These are phyloP conservation scores for Polytolypa hystricis DNA, from an alignment of 2,329 filamentous ascomycete genomes.

Conservation along the genomic window DNA sequence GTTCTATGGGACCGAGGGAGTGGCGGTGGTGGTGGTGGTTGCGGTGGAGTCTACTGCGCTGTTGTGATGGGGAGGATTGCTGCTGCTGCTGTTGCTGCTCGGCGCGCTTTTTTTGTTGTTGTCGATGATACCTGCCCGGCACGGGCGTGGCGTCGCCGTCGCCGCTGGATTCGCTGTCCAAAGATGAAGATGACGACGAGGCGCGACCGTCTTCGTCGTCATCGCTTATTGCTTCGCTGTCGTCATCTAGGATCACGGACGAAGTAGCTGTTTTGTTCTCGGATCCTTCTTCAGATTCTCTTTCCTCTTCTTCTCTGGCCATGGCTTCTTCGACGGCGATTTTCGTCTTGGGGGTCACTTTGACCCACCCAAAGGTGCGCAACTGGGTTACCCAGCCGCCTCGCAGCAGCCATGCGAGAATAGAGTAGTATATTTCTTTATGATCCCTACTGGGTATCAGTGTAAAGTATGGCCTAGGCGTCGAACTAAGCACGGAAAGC, in stretches of 20 bases:
- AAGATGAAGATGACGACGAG: slow-evolving; percentile 26
- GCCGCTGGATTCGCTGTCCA: slow-evolving; percentile 28
- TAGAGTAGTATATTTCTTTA: slow-evolving; percentile 75
- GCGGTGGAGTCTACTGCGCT: too few relatives aligned
- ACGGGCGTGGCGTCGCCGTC: slow-evolving; percentile 28
- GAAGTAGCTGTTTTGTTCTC: slow-evolving; percentile 3
- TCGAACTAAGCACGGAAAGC: slow-evolving; percentile 68
- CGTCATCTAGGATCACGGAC: slow-evolving; percentile 5
- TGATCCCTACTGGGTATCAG: slow-evolving; percentile 83
- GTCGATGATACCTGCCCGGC: slow-evolving; percentile 18
- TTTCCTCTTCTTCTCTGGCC: slow-evolving; percentile 55
- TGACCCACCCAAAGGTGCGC: slow-evolving; percentile 80
- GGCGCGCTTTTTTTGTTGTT: slow-evolving; percentile 12
- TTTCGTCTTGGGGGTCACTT: slow-evolving; percentile 72
- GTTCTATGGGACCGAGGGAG: too few relatives aligned
- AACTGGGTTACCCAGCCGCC: slow-evolving; percentile 91
- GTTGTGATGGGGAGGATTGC: too few relatives aligned
- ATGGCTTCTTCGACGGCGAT: slow-evolving; percentile 65
- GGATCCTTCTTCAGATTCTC: slow-evolving; percentile 24
- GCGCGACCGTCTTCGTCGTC: slow-evolving; percentile 17
- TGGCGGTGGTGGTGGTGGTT: neutral
- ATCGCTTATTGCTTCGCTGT: slow-evolving; percentile 11
- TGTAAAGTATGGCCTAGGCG: slow-evolving; percentile 69
- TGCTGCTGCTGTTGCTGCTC: too few relatives aligned
- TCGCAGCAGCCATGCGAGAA: slow-evolving; percentile 85